Base-by-base conservation (phyloP, 768 basidiomycete genomes). In the Crassisporium funariophilum region DNA sequence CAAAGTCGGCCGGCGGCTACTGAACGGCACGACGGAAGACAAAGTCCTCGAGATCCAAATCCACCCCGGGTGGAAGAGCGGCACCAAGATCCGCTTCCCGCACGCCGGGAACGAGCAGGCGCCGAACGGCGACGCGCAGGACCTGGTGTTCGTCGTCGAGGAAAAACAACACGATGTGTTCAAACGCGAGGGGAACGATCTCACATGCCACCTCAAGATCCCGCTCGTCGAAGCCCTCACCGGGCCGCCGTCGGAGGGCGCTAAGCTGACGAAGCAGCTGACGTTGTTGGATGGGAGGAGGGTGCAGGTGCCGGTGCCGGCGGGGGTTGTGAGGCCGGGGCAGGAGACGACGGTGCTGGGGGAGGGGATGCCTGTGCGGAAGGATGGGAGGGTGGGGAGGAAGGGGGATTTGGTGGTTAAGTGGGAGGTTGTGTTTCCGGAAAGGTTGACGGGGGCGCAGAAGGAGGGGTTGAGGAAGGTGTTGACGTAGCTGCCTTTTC, bases 81-180 rank as follows among this genome's bases (percentile, higher is more conserved):
- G 95, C 0, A 98, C 95, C 13, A 97, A 95, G 70, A 79, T 98
- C 49, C 84, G 91, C 33, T 98, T 95, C 68, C 82, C 89, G 0
- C 80, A 81, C 16, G 86, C 91, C 8, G 92, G 92, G 2, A 94
- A 98, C 65, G 92, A 94, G 58, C 75, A 77, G 41, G 61, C 71
- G 35, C 65, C 71, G 0, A 25, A 51, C 24, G 86, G 87, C 9
- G 86, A 86, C 36, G 64, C 87, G 11, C 92, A 94, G 59, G 91
- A 95, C 63, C 77, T 99, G n/a, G 94, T 94, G 23, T 98, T 99
- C 62, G 82, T 95, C 37, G 82, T 97, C n/a, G 95, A 97, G 66
- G 93, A 98, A 69, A 98, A 95, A 68, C 84, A 86, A 7, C 91
- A 98, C 65, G 66, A 77, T 0, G 64, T 74, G 13, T 97, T 91